These are phyloP conservation scores for Triadica sebifera DNA, from an alignment of 345 rosid species.

Conservation along the genomic window DNA sequence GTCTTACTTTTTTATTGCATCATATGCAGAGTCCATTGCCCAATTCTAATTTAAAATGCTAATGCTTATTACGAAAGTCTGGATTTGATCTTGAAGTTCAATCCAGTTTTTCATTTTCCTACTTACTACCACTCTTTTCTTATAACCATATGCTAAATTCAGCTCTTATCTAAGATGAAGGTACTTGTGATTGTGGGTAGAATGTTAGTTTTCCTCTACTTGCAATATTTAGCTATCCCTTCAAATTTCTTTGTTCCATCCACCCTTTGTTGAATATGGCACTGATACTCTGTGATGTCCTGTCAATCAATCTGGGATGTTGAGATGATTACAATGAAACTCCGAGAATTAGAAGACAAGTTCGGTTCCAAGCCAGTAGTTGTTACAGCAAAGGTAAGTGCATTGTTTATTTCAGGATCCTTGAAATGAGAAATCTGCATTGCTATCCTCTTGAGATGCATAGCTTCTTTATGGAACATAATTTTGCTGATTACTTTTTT, in stretches of 20 bases:
- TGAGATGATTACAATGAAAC: constrained; percentile 44
- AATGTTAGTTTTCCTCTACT: background rate
- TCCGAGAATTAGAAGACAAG: constrained; percentile 46
- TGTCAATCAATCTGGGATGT: constrained; percentile 48
- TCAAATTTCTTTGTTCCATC: background rate
- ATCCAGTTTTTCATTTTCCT: background rate
- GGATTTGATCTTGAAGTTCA: too few species aligned
- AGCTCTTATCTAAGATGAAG: background rate
- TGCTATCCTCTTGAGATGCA: background rate
- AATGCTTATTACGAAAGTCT: background rate
- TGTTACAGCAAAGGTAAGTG: constrained; percentile 71
- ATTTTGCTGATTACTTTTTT: background rate
- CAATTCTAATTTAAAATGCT: background rate
- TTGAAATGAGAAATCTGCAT: background rate
- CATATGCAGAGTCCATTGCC: background rate
- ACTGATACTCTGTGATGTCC: background rate
- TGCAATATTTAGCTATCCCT: background rate
- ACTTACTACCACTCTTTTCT: background rate
- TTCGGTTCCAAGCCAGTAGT: constrained; percentile 49
- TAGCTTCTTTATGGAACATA: too few species aligned
- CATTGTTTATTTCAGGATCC: background rate
- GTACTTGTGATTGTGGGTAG: background rate
- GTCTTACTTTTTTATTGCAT: background rate
- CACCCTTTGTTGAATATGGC: background rate
- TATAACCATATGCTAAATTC: background rate